These are phyloP conservation scores for Curvularia hawaiiensis DNA, from an alignment of 2,329 filamentous ascomycete genomes.

Conservation along the genomic window DNA sequence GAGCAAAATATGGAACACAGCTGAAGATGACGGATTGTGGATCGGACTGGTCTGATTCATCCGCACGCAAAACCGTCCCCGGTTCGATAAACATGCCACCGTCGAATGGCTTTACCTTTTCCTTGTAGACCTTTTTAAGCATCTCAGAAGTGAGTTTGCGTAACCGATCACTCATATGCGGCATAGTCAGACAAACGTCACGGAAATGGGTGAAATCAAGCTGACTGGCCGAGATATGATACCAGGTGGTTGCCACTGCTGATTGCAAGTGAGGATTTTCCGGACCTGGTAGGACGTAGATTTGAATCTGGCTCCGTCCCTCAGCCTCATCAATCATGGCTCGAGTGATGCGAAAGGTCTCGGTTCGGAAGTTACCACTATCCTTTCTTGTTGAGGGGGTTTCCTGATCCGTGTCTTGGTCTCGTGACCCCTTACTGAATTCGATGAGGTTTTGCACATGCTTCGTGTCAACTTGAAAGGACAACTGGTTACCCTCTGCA, in stretches of 20 bases:
- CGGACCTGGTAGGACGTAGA: slow-evolving; percentile 31
- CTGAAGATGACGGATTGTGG: slow-evolving; percentile 37
- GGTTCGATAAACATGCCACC: slow-evolving; percentile 43
- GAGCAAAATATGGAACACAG: slow-evolving; percentile 36
- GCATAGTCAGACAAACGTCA: slow-evolving; percentile 28
- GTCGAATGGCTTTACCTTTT: slow-evolving; percentile 31
- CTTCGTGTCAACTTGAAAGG: slow-evolving; percentile 26
- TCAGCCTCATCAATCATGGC: slow-evolving; percentile 23
- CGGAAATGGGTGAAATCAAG: slow-evolving; percentile 36
- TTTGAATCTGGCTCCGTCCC: slow-evolving; percentile 23
- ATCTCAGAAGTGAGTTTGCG: slow-evolving; percentile 22
- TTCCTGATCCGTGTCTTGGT: neutral
- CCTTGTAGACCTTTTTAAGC: slow-evolving; percentile 31
- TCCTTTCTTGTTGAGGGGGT: slow-evolving; percentile 2
- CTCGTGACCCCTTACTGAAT: neutral
- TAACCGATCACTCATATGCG: slow-evolving; percentile 24
- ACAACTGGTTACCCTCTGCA: slow-evolving; percentile 30
- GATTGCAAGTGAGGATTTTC: slow-evolving; percentile 16
- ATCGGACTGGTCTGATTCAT: slow-evolving; percentile 27
- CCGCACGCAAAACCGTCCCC: slow-evolving; percentile 39
- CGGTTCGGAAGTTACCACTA: slow-evolving; percentile 16
- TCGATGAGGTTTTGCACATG: neutral
- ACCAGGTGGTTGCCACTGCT: slow-evolving; percentile 31
- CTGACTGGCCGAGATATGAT: slow-evolving; percentile 28
- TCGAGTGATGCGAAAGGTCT: slow-evolving; percentile 36